Conservation (phyloP, 179 eudicot genomes). For the Spergularia azorica region DNA sequence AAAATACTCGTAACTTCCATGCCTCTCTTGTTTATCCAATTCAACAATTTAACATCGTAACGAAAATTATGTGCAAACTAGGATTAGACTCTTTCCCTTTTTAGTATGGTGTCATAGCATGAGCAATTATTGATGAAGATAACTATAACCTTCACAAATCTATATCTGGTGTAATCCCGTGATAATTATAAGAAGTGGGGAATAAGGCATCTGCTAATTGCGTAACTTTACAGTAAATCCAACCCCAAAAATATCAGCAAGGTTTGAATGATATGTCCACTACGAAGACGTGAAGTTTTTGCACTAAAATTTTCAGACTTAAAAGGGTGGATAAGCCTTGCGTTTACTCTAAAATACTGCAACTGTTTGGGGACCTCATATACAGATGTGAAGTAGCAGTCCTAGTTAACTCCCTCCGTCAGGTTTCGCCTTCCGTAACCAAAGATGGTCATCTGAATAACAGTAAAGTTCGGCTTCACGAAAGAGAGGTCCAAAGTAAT, state of each 20-base stretch:
- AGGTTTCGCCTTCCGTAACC: not conserved
- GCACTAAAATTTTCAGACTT: conserved; percentile 11
- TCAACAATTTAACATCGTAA: too few relatives aligned
- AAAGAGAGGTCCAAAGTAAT: not conserved
- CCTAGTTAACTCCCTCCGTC: not conserved
- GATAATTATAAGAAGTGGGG: conserved; percentile 17
- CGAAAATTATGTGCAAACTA: too few relatives aligned
- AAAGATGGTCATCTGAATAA: not conserved
- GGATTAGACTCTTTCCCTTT: not conserved
- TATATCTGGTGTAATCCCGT: too few relatives aligned
- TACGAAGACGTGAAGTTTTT: conserved; percentile 14
- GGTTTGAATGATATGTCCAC: conserved; percentile 16
- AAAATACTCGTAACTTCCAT: too few relatives aligned
- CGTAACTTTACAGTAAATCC: conserved; percentile 27
- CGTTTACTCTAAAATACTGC: conserved; percentile 26
- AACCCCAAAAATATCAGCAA: conserved; percentile 21
- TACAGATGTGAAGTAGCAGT: not conserved
- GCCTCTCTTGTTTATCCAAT: too few relatives aligned
- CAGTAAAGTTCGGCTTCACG: not conserved
- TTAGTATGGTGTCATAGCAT: not conserved
- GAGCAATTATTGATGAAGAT: not conserved
- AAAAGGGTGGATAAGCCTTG: conserved; percentile 25
- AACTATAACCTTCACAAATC: too few relatives aligned
- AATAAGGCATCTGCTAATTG: conserved; percentile 23
- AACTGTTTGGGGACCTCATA: conserved; percentile 5